Conservation (phyloP, 805 yeast species). For the Yarrowia divulgata region DNA sequence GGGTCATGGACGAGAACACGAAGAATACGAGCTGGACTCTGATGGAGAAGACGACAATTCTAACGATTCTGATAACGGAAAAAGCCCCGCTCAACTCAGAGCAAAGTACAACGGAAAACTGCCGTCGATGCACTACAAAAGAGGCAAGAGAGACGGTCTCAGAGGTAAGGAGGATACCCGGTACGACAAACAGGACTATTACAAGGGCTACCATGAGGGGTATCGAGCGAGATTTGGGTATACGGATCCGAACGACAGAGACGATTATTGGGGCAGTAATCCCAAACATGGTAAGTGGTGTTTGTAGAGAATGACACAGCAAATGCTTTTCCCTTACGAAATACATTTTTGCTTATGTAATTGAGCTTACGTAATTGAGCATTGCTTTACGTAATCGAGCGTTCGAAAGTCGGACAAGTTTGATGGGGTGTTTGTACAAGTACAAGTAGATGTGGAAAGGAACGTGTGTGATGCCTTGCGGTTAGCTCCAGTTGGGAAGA, state of each 20-base stretch:
- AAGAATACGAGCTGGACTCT: neutral
- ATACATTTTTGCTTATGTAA: too few relatives aligned
- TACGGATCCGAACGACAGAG: neutral
- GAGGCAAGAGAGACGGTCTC: neutral
- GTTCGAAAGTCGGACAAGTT: too few relatives aligned
- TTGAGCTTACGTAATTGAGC: too few relatives aligned
- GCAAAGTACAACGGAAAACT: neutral
- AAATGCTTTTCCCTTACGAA: too few relatives aligned
- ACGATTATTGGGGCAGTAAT: neutral
- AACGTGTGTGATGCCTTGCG: too few relatives aligned
- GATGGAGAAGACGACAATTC: neutral
- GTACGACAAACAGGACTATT: neutral
- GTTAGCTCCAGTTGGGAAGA: too few relatives aligned
- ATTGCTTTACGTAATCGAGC: too few relatives aligned
- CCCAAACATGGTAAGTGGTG: slow-evolving; percentile 1
- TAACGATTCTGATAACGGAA: neutral
- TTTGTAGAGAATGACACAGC: neutral
- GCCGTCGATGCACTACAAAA: neutral
- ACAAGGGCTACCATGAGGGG: neutral
- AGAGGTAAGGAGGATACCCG: neutral
- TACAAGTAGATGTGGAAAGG: too few relatives aligned
- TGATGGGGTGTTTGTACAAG: too few relatives aligned
- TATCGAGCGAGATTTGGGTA: neutral
- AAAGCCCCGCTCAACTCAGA: neutral
- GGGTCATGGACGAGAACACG: neutral